Evolutionary conservation across 352 stramenopile species (phyloP), one percentile per base, ranked within the genome.

Genomic region (Globisporangium okanoganense): DNA sequence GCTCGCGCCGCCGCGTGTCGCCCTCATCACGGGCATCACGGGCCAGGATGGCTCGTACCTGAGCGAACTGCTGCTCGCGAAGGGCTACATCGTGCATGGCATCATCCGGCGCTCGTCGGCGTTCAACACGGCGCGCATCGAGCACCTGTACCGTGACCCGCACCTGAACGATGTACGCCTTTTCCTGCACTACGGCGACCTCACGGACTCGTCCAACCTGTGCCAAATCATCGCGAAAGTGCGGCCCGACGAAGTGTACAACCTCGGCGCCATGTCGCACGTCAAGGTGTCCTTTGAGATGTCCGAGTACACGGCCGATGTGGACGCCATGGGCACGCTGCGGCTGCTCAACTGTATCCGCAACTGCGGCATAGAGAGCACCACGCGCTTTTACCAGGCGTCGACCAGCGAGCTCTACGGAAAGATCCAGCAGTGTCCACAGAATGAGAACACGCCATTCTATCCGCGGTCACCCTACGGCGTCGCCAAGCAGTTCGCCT

Each of bases 211-310:
- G 55, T 98, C 94, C 13, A 99, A 98, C 64, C 79, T 99, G 33
- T 99, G 97, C 69, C 73, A 88, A 61, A 98, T 99, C 67, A 95
- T 99, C 61, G 79, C 90, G 6, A 82, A 87, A n/a, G 79, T 98
- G n/a, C 89, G 89, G 14, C 97, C 97, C 1, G 81, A 97, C 62
- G 97, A 99, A 77, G 96, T 99, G 66, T 99, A 99, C 88, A 99
- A 99, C 71, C 78, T 99, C 50, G 97, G 94, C 9, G 97, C 97
- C 24, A 99, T 99, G 96, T 98, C 91, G 73, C 97, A 99, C 73
- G 97, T 99, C 48, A 98, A 98, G 68, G 97, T 99, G 31, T 99
- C 96, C 9, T 99, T 99, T 64, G 97, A 99, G 66, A 98, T 99
- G 95, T 94, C 96, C 16, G 97, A 99, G 74, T 99, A 99, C 84